Conservation (phyloP, 163 green algal genomes). For the Picocystis sp. region DNA sequence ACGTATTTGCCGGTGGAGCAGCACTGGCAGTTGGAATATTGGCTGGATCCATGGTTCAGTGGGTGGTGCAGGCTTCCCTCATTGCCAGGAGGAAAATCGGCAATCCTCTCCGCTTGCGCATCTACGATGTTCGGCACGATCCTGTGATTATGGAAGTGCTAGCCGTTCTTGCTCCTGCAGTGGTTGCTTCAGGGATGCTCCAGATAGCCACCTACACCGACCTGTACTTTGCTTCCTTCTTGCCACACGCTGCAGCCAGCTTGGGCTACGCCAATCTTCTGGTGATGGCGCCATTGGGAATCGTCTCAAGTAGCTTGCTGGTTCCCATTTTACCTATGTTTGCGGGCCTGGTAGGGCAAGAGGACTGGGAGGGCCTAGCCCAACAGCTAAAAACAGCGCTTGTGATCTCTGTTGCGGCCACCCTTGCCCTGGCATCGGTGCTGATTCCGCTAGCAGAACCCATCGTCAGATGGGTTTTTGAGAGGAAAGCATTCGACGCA, state of each 20-base stretch:
- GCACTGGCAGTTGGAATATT: constrained; percentile 10
- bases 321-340: constrained; percentile 22
- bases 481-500: constrained; percentile 20
- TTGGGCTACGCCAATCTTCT: constrained; percentile 17
- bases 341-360: neutral
- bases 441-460: constrained; percentile 14
- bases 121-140: too few species aligned
- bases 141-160: neutral
- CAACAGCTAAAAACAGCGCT: constrained; percentile 7
- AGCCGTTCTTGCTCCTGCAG: constrained; percentile 13
- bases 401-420: constrained; percentile 13
- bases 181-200: constrained; percentile 20
- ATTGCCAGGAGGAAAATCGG: neutral
- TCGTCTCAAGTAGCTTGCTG: constrained; percentile 23
- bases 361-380: constrained; percentile 11
- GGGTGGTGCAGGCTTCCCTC: constrained; percentile 10
- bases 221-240: constrained; percentile 29
- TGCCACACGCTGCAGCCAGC: constrained; percentile 17
- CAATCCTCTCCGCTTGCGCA: too few species aligned
- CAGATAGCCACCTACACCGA: constrained; percentile 32
- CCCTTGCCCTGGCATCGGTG: constrained; percentile 16
- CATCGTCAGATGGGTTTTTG: constrained; percentile 17
- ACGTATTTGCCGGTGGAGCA: constrained; percentile 7
- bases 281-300: constrained; percentile 15
- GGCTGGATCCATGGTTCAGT: constrained; percentile 11